Base-by-base conservation (phyloP, 2,329 filamentous ascomycete genomes). In the Sphaerulina vaccinii region DNA sequence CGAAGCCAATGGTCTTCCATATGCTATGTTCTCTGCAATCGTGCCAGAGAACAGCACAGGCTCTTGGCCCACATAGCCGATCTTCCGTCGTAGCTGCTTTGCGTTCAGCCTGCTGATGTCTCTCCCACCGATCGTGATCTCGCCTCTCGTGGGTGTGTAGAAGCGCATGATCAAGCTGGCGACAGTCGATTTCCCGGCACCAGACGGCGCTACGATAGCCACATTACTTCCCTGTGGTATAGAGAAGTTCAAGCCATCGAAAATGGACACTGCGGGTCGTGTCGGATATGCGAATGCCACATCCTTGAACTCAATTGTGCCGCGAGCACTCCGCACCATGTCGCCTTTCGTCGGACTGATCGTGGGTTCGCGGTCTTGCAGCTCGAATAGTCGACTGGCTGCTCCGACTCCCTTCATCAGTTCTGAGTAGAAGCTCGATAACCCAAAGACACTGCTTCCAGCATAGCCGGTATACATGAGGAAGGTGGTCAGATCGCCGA, bases 401-500 rank as follows among this genome's bases (percentile, higher is more conserved):
- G 93, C 93, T 64, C 95, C 93, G 3, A 96, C 92, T 36, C 95
- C 95, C 71, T 99, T 99, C 93, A 99, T 99, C 56, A 99, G 79
- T 69, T 99, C 93, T 0, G 91, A 96, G 72, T 96, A 99, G 73
- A 99, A 99, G 51, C 88, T 90, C 3, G 90, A 96, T 1, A 99
- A 77, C 3, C 93, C 93, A 62, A 97, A 96, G 58, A 99, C 81
- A 71, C 89, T 95, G 42, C 88, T 93, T 15, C 84, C 84, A 47
- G 84, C 84, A 62, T 86, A 97, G 3, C 89, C 92, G 2, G 91
- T 95, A 71, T 97, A 99, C 92, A 99, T 97, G 75, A 99, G 81
- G 72, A 99, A 99, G 0, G 90, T 95, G 1, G 93, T 95, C 37
- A 99, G 74, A 60, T 99, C 92, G 62, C 93, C 93, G 41, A 97